Conservation (phyloP, 352 stramenopile genomes). For the Thraustochytrium sp. region DNA sequence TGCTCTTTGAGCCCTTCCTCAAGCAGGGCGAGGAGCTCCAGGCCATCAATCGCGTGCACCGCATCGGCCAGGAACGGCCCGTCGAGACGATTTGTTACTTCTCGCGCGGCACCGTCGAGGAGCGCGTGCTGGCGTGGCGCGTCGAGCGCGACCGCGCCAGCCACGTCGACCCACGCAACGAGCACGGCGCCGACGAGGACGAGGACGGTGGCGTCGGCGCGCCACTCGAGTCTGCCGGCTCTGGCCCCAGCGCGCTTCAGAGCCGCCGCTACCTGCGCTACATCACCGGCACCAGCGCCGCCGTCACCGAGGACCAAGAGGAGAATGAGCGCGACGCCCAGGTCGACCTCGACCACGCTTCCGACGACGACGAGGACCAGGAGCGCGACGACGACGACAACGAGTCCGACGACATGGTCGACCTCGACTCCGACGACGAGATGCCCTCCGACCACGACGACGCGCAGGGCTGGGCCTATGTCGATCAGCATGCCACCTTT, state of each 20-base stretch:
- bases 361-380: not conserved
- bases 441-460: too few relatives aligned
- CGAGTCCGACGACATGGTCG: not conserved
- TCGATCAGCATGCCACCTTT: too few relatives aligned
- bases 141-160: not conserved
- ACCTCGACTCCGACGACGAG: not conserved
- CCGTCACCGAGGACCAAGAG: not conserved
- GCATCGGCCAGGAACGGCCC: constrained; percentile 56
- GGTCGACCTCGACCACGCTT: not conserved
- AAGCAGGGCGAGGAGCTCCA: constrained; percentile 49
- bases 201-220: not conserved
- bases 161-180: not conserved
- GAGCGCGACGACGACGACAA: not conserved
- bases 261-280: not conserved
- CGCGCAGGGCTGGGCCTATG: too few relatives aligned
- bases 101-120: constrained; percentile 45
- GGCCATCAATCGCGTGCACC: constrained; percentile 62
- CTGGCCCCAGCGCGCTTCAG: not conserved
- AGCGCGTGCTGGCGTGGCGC: constrained; percentile 43
- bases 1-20: constrained; percentile 43
- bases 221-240: not conserved
- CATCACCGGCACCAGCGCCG: not conserved
- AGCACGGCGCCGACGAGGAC: not conserved
- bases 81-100: constrained; percentile 39
- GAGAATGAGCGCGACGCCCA: not conserved